These are phyloP conservation scores for Naganishia sp. DNA, from an alignment of 1,284 basidiomycete genomes.

Conservation along the genomic window DNA sequence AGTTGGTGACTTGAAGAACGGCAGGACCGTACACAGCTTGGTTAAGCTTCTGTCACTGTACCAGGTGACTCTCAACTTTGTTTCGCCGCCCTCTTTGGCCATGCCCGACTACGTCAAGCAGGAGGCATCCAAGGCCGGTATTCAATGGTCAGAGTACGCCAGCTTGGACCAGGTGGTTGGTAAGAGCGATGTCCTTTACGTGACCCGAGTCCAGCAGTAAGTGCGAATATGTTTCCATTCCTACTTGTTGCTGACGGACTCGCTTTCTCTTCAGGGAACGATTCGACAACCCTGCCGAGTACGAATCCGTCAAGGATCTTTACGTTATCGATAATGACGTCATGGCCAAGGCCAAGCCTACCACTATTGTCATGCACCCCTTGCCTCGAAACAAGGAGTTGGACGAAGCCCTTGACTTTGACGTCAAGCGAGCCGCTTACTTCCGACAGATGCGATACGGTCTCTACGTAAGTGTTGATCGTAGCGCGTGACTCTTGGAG, in stretches of 20 bases:
- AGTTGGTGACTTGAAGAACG: constrained; percentile 97
- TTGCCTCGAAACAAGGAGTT: constrained; percentile 95
- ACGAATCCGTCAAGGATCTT: constrained; percentile 86
- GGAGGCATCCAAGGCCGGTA: constrained; percentile 78
- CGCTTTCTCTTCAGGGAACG: constrained; percentile 62
- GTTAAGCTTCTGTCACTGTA: constrained; percentile 91
- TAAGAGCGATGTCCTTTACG: constrained; percentile 96
- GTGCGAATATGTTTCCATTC: neutral
- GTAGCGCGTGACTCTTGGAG: neutral
- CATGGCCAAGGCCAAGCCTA: constrained; percentile 85
- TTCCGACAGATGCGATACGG: constrained; percentile 99
- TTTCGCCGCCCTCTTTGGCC: constrained; percentile 82
- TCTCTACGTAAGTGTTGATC: constrained; percentile 73
- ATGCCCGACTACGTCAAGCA: constrained; percentile 88
- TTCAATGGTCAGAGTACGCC: constrained; percentile 75
- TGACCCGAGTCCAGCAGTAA: constrained; percentile 86
- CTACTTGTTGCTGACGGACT: neutral
- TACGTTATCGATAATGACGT: constrained; percentile 94
- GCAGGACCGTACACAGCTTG: constrained; percentile 93
- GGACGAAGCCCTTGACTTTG: constrained; percentile 97
- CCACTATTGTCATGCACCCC: constrained; percentile 98
- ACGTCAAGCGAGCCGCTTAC: constrained; percentile 89
- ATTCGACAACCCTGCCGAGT: constrained; percentile 78
- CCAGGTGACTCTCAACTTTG: constrained; percentile 90
- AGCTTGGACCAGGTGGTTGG: constrained; percentile 77